Evolutionary conservation across 495 filamentous ascomycete species (phyloP), one percentile per base, ranked within the genome.

Genomic region (Penicillium flavigenum): DNA sequence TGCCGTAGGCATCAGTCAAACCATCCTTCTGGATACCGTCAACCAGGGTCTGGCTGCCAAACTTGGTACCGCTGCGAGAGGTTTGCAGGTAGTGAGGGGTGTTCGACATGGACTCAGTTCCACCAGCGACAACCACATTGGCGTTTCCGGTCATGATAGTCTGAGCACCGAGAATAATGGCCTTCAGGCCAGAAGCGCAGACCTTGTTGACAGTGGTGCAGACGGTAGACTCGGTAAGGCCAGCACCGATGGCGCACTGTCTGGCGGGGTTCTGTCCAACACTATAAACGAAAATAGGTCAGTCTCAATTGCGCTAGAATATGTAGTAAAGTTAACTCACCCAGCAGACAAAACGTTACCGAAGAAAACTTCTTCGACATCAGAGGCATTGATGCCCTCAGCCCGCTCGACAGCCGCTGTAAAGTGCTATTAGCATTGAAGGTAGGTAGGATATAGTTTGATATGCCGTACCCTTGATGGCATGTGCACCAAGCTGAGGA

Each of bases 171-270:
- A 98, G 83, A 61, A 96, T 93, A 73, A 98, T 87, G 58, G 94
- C 91, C 78, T 98, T 98, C 66, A 96, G 67, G 42, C 86, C 84
- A 46, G 91, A 96, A 55, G 94, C 94, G 82, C 94, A 98, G 65
- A 98, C 94, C 78, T 98, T 98, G 86, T 98, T 98, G 56, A 98
- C 83, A 29, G 92, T 96, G 42, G 95, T 98, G 77, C 86, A 89
- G 65, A 96, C 85, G 50, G 87, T 89, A 14, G 81, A 79, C 17
- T 94, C 78, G 3, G 82, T 72, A 54, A 98, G 87, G 48, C 94
- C 94, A 61, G 91, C 94, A 63, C 83, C 81, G 66, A 98, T 80
- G 54, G 92, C 91, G 71, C 89, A 95, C 78, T 98, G 94, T 48
- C 95, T 87, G 52, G 95, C 92, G 52, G 94, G 94, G 70, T 95